phyloP scores from a whole-genome alignment of 495 filamentous ascomycete species.

The Penicillium bialowiezense region DNA sequence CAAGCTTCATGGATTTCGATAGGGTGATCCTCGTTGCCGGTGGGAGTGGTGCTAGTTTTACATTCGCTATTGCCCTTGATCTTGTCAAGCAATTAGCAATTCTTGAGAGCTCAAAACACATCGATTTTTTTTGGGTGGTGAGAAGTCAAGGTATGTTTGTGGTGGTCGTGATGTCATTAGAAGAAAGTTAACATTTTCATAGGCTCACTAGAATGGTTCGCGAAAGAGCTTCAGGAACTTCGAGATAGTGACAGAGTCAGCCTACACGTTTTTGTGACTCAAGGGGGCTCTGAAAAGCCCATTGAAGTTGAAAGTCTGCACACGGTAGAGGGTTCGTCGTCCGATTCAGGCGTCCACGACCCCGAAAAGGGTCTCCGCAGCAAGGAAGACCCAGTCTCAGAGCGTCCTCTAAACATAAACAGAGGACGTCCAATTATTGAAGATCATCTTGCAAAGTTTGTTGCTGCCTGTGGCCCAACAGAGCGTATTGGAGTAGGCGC shows the following conservation, averaged over 20 bases:
- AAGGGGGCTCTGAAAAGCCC: neutral
- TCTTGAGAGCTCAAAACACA: neutral
- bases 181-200: neutral
- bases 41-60: conserved; percentile 58
- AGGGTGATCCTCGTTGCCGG: conserved; percentile 58
- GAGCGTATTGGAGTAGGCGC: conserved; percentile 11
- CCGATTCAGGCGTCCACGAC: neutral
- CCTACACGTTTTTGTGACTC: conserved; percentile 10
- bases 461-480: conserved; percentile 1
- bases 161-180: neutral
- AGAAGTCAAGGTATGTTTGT: conserved; percentile 3
- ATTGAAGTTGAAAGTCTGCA: neutral
- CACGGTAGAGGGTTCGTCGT: neutral
- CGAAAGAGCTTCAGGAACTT: conserved; percentile 11
- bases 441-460: neutral
- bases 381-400: neutral
- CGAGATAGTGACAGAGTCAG: conserved; percentile 6
- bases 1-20: conserved; percentile 54
- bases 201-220: conserved; percentile 17
- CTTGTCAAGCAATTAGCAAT: conserved; percentile 3
- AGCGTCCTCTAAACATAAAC: neutral
- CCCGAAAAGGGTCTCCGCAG: neutral
- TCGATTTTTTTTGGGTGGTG: conserved; percentile 21
- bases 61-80: conserved; percentile 19
- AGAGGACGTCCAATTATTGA: conserved; percentile 9